A percentile compares a stretch with the other conserved stretches of the same genome.
These are phyloP conservation scores for Stropharia rugosoannulata DNA, from an alignment of 768 basidiomycete species.

Conservation along the genomic window DNA sequence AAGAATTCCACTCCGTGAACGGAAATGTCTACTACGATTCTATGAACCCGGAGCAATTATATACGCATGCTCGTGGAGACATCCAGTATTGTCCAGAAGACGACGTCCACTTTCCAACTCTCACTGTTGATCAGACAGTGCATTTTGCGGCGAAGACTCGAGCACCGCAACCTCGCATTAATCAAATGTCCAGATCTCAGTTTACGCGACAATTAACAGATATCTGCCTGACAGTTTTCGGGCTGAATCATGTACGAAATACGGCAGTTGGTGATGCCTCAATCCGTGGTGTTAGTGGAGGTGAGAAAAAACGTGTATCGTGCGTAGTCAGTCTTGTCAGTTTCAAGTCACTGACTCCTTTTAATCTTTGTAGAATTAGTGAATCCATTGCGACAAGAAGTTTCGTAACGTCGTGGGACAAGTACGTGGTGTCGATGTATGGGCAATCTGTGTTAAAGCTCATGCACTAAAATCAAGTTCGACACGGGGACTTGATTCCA, in stretches of 20 bases:
- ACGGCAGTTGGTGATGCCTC: constrained; percentile 79
- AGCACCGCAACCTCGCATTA: constrained; percentile 55
- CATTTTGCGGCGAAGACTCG: constrained; percentile 68
- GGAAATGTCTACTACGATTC: constrained; percentile 80
- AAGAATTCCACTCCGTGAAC: constrained; percentile 63
- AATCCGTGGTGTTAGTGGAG: constrained; percentile 73
- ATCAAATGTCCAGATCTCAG: constrained; percentile 36
- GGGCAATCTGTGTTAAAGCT: background rate
- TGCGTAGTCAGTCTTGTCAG: constrained; percentile 19
- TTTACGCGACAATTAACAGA: constrained; percentile 50
- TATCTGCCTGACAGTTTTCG: constrained; percentile 66
- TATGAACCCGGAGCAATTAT: constrained; percentile 62
- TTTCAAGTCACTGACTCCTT: background rate
- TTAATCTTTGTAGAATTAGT: constrained; percentile 19
- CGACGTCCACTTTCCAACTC: constrained; percentile 82
- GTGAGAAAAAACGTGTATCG: constrained; percentile 82
- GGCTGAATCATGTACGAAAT: constrained; percentile 67
- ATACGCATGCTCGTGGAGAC: constrained; percentile 71
- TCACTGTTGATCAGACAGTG: constrained; percentile 79
- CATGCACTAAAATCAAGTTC: constrained; percentile 42
- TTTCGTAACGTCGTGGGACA: constrained; percentile 74
- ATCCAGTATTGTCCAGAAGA: constrained; percentile 83
- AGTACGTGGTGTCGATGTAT: constrained; percentile 38
- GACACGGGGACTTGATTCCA: constrained; percentile 64
- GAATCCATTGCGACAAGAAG: constrained; percentile 67